Conservation (phyloP, 2,329 filamentous ascomycete genomes). For the Arthroderma sp. region DNA sequence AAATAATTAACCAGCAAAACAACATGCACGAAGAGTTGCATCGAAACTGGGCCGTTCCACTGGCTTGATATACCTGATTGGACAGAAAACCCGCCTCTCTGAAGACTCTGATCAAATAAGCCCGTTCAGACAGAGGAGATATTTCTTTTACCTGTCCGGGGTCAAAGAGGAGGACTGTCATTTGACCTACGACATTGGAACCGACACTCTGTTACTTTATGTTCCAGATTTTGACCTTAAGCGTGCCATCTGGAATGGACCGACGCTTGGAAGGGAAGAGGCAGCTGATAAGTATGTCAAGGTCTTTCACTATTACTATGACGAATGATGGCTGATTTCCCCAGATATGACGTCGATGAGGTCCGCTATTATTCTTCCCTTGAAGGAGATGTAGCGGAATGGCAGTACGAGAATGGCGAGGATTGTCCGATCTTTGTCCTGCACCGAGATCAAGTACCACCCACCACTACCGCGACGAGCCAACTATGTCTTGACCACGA, state of each 20-base stretch:
- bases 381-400: constrained; percentile 35
- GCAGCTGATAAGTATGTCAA: constrained; percentile 37
- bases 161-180: constrained; percentile 41
- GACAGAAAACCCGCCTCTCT: constrained; percentile 36
- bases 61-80: constrained; percentile 45
- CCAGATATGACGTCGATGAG: constrained; percentile 55
- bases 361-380: constrained; percentile 47
- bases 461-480: neutral
- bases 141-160: constrained; percentile 50
- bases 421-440: constrained; percentile 24
- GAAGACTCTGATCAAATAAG: constrained; percentile 45
- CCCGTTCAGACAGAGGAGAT: constrained; percentile 46
- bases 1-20: constrained; percentile 28
- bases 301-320: neutral
- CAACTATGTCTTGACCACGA: constrained; percentile 13
- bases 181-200: constrained; percentile 44
- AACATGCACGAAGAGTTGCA: constrained; percentile 36
- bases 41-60: constrained; percentile 23
- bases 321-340: neutral
- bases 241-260: constrained; percentile 30
- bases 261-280: constrained; percentile 37
- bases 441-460: constrained; percentile 24
- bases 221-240: constrained; percentile 54
- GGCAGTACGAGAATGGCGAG: constrained; percentile 17
- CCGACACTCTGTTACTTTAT: constrained; percentile 57